Conservation (phyloP, 495 filamentous ascomycete species). For the Acidiella bohemica region DNA sequence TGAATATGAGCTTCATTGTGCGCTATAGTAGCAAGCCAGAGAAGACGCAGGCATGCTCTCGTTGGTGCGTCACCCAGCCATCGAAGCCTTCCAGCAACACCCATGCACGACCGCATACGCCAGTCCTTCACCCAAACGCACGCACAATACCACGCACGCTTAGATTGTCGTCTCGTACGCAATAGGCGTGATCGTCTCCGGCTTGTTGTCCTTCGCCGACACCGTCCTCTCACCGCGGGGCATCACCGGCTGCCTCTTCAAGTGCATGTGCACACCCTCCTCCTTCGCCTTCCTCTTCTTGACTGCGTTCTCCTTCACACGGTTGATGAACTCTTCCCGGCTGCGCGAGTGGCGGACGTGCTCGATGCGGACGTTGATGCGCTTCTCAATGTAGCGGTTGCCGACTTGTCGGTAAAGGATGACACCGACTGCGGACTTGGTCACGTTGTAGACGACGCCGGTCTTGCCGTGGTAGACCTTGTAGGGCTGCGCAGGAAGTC, state of each 20-base stretch:
- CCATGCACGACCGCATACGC: not conserved
- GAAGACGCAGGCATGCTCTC: not conserved
- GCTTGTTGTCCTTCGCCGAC: slow-evolving; percentile 57
- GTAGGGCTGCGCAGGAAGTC: slow-evolving; percentile 46
- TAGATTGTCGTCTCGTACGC: slow-evolving; percentile 98
- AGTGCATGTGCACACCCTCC: slow-evolving; percentile 67
- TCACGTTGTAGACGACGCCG: slow-evolving; percentile 34
- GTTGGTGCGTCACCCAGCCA: too few species aligned
- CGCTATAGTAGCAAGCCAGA: slow-evolving; percentile 4
- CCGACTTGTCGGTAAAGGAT: slow-evolving; percentile 97
- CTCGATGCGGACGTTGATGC: slow-evolving; percentile 95
- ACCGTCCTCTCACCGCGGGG: slow-evolving; percentile 72
- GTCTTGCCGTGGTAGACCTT: slow-evolving; percentile 42
- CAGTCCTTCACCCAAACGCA: not conserved
- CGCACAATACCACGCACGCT: slow-evolving; percentile 23
- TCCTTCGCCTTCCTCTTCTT: slow-evolving; percentile 85
- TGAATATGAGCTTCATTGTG: not conserved
- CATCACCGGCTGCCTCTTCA: slow-evolving; percentile 76
- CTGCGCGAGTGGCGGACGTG: slow-evolving; percentile 89
- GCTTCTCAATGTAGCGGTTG: slow-evolving; percentile 99
- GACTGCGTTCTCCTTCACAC: slow-evolving; percentile 88
- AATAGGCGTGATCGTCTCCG: slow-evolving; percentile 82
- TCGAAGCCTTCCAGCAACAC: too few species aligned
- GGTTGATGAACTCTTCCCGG: slow-evolving; percentile 85
- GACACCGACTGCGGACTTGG: slow-evolving; percentile 88